phyloP scores from a whole-genome alignment of 306 rosid species.

The Quercus mongolica region DNA sequence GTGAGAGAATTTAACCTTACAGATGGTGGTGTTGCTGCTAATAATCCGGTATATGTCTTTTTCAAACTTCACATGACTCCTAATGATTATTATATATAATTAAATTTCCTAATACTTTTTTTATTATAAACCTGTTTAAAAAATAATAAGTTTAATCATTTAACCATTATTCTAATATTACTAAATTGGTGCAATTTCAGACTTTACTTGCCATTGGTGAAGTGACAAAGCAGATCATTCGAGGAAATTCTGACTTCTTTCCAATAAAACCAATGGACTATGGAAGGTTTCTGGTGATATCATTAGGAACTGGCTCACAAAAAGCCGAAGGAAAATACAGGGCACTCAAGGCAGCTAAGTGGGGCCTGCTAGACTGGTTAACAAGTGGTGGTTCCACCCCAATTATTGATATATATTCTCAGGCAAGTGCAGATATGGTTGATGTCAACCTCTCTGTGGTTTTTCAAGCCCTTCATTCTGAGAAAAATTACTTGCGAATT shows the following conservation, averaged over 20 bases:
- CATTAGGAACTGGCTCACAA: slow-evolving; percentile 57
- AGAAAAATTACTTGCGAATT: slow-evolving; percentile 46
- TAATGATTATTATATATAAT: neutral
- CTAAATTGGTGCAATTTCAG: slow-evolving; percentile 11
- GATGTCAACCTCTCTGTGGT: slow-evolving; percentile 44
- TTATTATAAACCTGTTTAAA: too few species aligned
- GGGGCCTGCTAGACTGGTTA: slow-evolving; percentile 61
- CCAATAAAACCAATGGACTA: slow-evolving; percentile 32
- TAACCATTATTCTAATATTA: neutral
- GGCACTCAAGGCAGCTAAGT: slow-evolving; percentile 37
- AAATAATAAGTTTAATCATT: too few species aligned
- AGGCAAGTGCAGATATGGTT: slow-evolving; percentile 52
- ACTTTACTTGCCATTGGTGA: slow-evolving; percentile 46
- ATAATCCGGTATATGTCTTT: too few species aligned
- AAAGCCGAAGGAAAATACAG: slow-evolving; percentile 36
- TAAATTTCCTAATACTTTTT: neutral
- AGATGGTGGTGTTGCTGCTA: neutral
- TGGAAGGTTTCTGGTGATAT: slow-evolving; percentile 41
- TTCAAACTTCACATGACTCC: too few species aligned
- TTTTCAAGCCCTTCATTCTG: slow-evolving; percentile 40
- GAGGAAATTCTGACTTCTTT: slow-evolving; percentile 17
- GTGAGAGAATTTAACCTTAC: slow-evolving; percentile 46
- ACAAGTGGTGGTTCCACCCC: slow-evolving; percentile 40
- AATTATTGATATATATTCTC: slow-evolving; percentile 33
- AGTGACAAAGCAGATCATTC: slow-evolving; percentile 39